Conservation (phyloP, 1,284 basidiomycete genomes). For the Neotropicomus parvogracilis region DNA sequence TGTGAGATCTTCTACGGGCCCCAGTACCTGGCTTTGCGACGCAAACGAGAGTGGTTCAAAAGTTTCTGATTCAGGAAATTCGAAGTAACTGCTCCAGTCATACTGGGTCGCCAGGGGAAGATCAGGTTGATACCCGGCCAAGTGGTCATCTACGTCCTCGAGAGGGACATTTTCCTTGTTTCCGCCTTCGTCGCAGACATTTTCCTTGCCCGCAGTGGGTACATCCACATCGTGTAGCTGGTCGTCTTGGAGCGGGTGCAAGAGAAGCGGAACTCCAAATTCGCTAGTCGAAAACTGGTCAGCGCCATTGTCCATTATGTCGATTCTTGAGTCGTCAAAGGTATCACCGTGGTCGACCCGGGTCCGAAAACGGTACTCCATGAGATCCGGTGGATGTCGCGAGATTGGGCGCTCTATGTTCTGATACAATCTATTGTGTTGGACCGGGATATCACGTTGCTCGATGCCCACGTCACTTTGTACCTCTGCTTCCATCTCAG, state of each 20-base stretch:
- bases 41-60: conserved; percentile 29
- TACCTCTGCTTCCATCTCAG: conserved; percentile 2
- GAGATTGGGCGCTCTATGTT: background rate
- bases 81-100: conserved; percentile 28
- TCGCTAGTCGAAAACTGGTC: conserved; percentile 6
- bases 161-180: conserved; percentile 26
- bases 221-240: background rate
- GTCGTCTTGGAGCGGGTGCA: background rate
- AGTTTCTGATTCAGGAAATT: conserved; percentile 22
- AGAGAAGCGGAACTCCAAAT: conserved; percentile 4
- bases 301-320: conserved; percentile 9
- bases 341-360: conserved; percentile 1
- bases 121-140: background rate
- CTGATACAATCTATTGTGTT: background rate
- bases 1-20: conserved; percentile 3
- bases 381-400: background rate
- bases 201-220: conserved; percentile 14
- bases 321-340: conserved; percentile 31
- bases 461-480: background rate
- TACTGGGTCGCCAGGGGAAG: conserved; percentile 3
- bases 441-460: background rate
- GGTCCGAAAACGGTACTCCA: background rate
- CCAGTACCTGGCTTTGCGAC: conserved; percentile 18
- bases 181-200: conserved; percentile 8
- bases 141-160: background rate